Base-by-base conservation (phyloP, 192 early-diverging fungal genomes). In the Chytriomyces sp. region DNA sequence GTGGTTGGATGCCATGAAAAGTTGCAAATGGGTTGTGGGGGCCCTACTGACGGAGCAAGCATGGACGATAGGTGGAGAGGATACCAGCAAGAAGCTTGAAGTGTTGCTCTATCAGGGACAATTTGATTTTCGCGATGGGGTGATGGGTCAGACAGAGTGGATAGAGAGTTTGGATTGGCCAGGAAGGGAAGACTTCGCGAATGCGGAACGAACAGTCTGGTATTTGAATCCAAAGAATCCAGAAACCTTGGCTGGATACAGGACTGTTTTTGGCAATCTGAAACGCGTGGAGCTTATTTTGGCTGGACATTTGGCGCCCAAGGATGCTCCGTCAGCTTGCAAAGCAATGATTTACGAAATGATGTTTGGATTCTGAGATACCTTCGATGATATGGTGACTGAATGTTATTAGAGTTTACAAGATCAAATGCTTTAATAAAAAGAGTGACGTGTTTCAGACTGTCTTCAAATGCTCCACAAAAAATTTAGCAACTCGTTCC, bases 41-140 rank as follows among this genome's bases (percentile, higher is more conserved):
- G 33, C 72, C 5, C 74, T 94, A 30, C 75, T 94, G 31, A 33
- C 2, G 1, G 26, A 75, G 37, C 30, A 41, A 5, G 39, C 39
- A 4, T 74, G 52, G 5, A 34, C 28, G 22, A n/a, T 8, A 7
- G 54, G 55, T 12, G 10, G 32, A 34, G 17, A 8, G 12, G 19
- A 55, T 22, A 25, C 26, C n/a, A 58, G 28, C 22, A n/a, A n/a
- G n/a, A 17, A 8, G 49, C 30, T 83, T 84, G 64, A 72, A 3
- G 88, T 92, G 26, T 58, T 91, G 31, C 80, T 91, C 5, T 91
- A 77, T 69, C 93, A 94, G 77, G 93, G 90, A 4, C 84, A 93
- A 55, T 93, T 93, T 79, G 93, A 94, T 80, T 93, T 89, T 72
- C 84, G 93, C 41, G 93, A 94, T 63, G 93, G 89, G 4, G 82